A percentile compares a stretch with the other conserved stretches of the same genome.
These are phyloP conservation scores for Artemisia argyi DNA, from an alignment of 129 eudicot species.

Conservation along the genomic window DNA sequence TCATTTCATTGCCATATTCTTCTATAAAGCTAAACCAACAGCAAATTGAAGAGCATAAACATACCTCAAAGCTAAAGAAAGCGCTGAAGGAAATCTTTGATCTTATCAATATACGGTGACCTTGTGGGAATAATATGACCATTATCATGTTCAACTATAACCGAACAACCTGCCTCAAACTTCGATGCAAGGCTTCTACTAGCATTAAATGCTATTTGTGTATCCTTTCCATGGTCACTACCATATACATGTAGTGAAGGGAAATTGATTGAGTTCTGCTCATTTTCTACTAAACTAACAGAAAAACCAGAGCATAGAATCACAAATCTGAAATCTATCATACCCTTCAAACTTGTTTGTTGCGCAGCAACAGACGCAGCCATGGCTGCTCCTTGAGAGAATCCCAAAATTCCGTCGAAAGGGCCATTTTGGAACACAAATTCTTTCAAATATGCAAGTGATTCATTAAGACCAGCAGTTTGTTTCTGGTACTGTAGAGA, in stretches of 20 bases:
- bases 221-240: constrained; percentile 61
- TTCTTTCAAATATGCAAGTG: constrained; percentile 58
- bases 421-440: constrained; percentile 58
- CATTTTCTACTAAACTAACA: constrained; percentile 40
- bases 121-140: constrained; percentile 97
- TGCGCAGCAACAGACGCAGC: constrained; percentile 68
- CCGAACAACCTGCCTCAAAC: constrained; percentile 70
- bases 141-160: constrained; percentile 67
- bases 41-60: background rate
- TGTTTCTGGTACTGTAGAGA: constrained; percentile 79
- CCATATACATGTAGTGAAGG: constrained; percentile 95
- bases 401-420: constrained; percentile 87
- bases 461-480: constrained; percentile 68
- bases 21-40: background rate
- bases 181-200: constrained; percentile 69
- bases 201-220: constrained; percentile 67
- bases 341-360: constrained; percentile 45
- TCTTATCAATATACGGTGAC: constrained; percentile 70
- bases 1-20: background rate
- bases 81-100: constrained; percentile 66
- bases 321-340: constrained; percentile 67
- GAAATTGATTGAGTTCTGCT: constrained; percentile 49
- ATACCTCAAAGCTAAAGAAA: constrained; percentile 43
- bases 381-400: constrained; percentile 99
- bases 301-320: constrained; percentile 86